Percentiles rank a stretch among this genome's conserved stretches.
phyloP scores from a whole-genome alignment of 2,329 filamentous ascomycete genomes.

The Cordyceps farinosa region DNA sequence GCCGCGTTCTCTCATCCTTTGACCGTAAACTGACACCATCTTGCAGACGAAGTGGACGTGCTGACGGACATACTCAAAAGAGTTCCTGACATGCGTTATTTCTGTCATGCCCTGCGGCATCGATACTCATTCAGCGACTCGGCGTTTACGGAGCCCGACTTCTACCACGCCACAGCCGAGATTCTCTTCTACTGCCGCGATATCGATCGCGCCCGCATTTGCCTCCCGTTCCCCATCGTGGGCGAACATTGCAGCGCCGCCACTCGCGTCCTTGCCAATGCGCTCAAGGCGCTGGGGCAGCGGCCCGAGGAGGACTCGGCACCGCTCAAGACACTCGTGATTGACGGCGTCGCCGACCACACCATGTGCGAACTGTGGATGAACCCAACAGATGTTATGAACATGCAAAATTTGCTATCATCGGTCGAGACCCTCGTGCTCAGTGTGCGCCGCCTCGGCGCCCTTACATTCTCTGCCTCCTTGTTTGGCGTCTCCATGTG shows the following conservation, averaged over 20 bases:
- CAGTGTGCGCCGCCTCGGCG: conserved; percentile 44
- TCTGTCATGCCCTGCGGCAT: conserved; percentile 41
- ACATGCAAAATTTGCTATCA: conserved; percentile 42
- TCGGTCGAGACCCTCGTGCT: conserved; percentile 44
- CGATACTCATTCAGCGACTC: conserved; percentile 46
- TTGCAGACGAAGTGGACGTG: conserved; percentile 45
- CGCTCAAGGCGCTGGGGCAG: conserved; percentile 44
- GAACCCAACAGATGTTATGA: conserved; percentile 49
- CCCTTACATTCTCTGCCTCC: conserved; percentile 30
- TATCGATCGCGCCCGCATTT: conserved; percentile 45
- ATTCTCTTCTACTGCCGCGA: conserved; percentile 44
- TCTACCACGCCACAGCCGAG: conserved; percentile 37
- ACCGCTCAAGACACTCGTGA: conserved; percentile 42
- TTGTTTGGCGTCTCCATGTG: conserved; percentile 46
- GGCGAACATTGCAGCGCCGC: conserved; percentile 43
- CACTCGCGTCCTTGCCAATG: conserved; percentile 51
- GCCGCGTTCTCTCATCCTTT: neutral
- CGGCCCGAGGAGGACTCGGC: conserved; percentile 43
- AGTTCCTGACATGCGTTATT: conserved; percentile 44
- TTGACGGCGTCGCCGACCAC: conserved; percentile 49
- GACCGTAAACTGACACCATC: neutral
- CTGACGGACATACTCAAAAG: conserved; percentile 44
- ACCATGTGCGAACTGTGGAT: conserved; percentile 47
- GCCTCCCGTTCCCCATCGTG: conserved; percentile 50
- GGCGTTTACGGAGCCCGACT: conserved; percentile 50